phyloP scores from a whole-genome alignment of 805 yeast genomes.

The Ogataea chonburiensis region DNA sequence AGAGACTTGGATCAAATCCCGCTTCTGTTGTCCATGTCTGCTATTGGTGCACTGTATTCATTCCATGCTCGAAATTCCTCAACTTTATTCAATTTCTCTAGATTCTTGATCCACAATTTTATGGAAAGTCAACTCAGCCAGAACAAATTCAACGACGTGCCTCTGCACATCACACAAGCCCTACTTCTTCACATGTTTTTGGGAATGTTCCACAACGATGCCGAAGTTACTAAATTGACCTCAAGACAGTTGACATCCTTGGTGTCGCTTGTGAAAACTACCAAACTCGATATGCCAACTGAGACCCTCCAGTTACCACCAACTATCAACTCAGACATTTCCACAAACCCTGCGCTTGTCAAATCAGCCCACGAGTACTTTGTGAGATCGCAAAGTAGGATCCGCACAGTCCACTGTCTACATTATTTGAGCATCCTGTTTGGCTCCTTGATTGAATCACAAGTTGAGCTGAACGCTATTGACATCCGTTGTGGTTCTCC shows the following conservation, averaged over 20 bases:
- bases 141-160: slow-evolving; percentile 53
- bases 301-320: slow-evolving; percentile 48
- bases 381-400: slow-evolving; percentile 53
- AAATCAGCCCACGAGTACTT: slow-evolving; percentile 50
- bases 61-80: slow-evolving; percentile 78
- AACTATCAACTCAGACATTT: slow-evolving; percentile 25
- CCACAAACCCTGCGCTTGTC: slow-evolving; percentile 17
- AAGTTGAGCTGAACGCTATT: slow-evolving; percentile 38
- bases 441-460: slow-evolving; percentile 43
- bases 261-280: slow-evolving; percentile 53
- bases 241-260: slow-evolving; percentile 53
- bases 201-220: slow-evolving; percentile 55
- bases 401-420: slow-evolving; percentile 51
- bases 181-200: slow-evolving; percentile 54
- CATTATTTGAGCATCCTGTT: slow-evolving; percentile 50
- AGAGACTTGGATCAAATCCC: slow-evolving; percentile 57
- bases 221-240: slow-evolving; percentile 47
- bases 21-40: slow-evolving; percentile 73
- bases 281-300: slow-evolving; percentile 50
- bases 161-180: slow-evolving; percentile 56
- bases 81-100: slow-evolving; percentile 63
- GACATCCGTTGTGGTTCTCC: slow-evolving; percentile 65
- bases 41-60: slow-evolving; percentile 85
- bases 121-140: slow-evolving; percentile 50
- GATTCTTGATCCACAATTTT: slow-evolving; percentile 62